Base-by-base conservation (phyloP, 2,329 filamentous ascomycete species). In the Fusarium bactridioides region DNA sequence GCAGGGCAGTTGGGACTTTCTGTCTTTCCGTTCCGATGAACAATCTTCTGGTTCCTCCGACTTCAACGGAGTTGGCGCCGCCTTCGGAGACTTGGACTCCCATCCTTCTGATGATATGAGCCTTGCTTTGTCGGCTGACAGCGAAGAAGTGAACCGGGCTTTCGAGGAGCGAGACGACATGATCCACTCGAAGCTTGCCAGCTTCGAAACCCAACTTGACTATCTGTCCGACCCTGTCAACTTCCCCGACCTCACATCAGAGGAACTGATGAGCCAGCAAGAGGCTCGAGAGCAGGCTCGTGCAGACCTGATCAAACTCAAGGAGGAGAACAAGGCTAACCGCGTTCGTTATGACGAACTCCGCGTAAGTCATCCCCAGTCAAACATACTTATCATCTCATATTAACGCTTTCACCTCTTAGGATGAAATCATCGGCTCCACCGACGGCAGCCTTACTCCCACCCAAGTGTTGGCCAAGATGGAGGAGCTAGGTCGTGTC, bases 391-490 rank as follows among this genome's bases (percentile, higher is more conserved):
- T 5, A 7, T 18, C 10, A 23, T 25, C 40, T 33, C 23, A 21
- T 37, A 19, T 33, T 57, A 10, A 57, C 40, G 2, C 19, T 25
- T 23, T 37, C 5, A 37, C 15, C n/a, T 29, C 19, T 7, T 16
- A 57, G 54, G 18, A 35, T 0, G 18, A 19, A 7, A 18, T 57
- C 0, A 53, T 53, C 1, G 2, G 19, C 2, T 35, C 31, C 4
- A 25, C 18, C 1, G 18, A 35, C 1, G 48, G 12, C 0, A 21
- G 21, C 3, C 31, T 53, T 0, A 35, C 31, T 0, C 48, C 18
- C 0, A 21, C 23, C 2, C 25, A 54, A 3, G 21, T 43, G 2
- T 0, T 31, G 0, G 37, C 25, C 1, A 40, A 43, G 37, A 31
- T 40, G 18, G 15, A 27, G 3, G 29, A 48, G 1, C 19, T 57